Percentiles rank a stretch among this genome's conserved stretches.
These are phyloP conservation scores for Ustilago hordei DNA, from an alignment of 1,284 basidiomycete genomes.

Conservation along the genomic window DNA sequence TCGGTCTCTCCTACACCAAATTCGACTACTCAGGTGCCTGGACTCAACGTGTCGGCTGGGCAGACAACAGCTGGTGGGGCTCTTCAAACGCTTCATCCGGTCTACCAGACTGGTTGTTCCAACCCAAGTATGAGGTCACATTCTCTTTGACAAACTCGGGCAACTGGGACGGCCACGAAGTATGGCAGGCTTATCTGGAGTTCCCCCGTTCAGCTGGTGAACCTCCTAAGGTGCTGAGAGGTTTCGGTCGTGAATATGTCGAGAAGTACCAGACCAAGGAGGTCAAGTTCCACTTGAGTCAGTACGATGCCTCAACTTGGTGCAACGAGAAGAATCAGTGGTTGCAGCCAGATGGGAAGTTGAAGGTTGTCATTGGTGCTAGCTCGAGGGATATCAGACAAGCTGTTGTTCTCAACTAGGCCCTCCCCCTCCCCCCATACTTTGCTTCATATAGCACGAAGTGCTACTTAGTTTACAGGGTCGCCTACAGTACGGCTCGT, in stretches of 20 bases:
- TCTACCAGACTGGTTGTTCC: constrained; percentile 59
- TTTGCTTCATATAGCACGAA: constrained; percentile 6
- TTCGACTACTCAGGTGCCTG: constrained; percentile 52
- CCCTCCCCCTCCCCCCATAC: neutral
- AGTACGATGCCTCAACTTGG: constrained; percentile 61
- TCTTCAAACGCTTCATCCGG: constrained; percentile 30
- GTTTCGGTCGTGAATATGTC: constrained; percentile 55
- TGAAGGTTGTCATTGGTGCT: constrained; percentile 53
- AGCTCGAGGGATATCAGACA: constrained; percentile 57
- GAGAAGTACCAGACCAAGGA: constrained; percentile 30
- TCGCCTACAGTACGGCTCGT: constrained; percentile 2
- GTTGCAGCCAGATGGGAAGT: constrained; percentile 52
- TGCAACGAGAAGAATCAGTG: constrained; percentile 41
- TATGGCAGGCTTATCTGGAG: constrained; percentile 60
- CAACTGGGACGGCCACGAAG: constrained; percentile 55
- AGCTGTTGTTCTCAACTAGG: constrained; percentile 34
- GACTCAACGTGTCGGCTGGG: constrained; percentile 40
- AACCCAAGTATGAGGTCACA: constrained; percentile 49
- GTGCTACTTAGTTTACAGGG: constrained; percentile 10
- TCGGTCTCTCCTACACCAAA: constrained; percentile 61
- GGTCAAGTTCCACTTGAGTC: constrained; percentile 46
- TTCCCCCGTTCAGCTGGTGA: constrained; percentile 56
- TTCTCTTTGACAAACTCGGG: constrained; percentile 60
- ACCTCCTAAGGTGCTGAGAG: constrained; percentile 61
- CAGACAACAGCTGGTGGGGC: constrained; percentile 54